Base-by-base conservation (phyloP, 2,329 filamentous ascomycete species). In the Mollisia scopiformis region DNA sequence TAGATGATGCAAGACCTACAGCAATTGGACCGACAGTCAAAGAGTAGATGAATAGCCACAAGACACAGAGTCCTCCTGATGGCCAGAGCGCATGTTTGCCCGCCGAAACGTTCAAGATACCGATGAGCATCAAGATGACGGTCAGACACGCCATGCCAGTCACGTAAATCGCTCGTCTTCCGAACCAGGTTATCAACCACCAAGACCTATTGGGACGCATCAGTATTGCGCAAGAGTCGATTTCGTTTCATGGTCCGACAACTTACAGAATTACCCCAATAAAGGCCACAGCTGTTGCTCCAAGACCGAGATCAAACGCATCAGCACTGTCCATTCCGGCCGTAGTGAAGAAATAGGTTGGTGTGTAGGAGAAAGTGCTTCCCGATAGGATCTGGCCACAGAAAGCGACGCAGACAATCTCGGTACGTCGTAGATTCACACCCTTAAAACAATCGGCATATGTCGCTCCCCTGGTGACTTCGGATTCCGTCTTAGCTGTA, bases 181-280 rank as follows among this genome's bases (percentile, higher is more conserved):
- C 85, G 57, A 85, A 78, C 72, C 84, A 87, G 0, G 82, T 80
- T n/a, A 85, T 88, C 49, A 89, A 79, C 55, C 87, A 74, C 87
- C 87, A 89, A 52, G 86, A 89, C 30, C 86, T 76, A 79, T 87
- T 86, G 72, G 86, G n/a, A n/a, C n/a, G n/a, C n/a, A n/a, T n/a
- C n/a, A n/a, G n/a, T n/a, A n/a, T n/a, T n/a, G n/a, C n/a, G n/a
- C n/a, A n/a, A n/a, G n/a, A n/a, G n/a, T n/a, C n/a, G n/a, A n/a
- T n/a, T n/a, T n/a, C n/a, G n/a, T n/a, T n/a, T n/a, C n/a, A n/a
- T n/a, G n/a, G n/a, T n/a, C n/a, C n/a, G n/a, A n/a, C n/a, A n/a
- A n/a, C n/a, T n/a, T n/a, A n/a, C n/a, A n/a, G n/a, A n/a, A n/a
- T n/a, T n/a, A n/a, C 84, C 62, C 86, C 80, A 68, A 89, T 73